A percentile compares a stretch with the other conserved stretches of the same genome.
Conservation (phyloP, 768 basidiomycete genomes). For the Leccinum subgranulosum region DNA sequence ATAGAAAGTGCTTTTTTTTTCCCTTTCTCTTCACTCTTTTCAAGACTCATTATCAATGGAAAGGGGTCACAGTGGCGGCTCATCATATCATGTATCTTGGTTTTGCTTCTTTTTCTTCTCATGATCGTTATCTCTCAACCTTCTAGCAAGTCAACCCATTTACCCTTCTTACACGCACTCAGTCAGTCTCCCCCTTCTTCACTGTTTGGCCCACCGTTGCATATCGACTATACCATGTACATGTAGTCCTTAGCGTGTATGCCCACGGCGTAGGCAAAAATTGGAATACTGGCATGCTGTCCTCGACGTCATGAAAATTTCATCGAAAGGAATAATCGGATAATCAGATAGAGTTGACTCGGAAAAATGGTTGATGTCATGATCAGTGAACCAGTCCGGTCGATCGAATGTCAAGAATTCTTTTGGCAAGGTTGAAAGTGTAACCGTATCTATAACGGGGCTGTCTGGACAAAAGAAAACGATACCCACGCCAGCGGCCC, state of each 20-base stretch:
- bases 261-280: not conserved
- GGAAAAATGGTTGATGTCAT: not conserved
- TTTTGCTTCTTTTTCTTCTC: slow-evolving; percentile 5
- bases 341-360: not conserved
- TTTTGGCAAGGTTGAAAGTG: not conserved
- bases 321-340: not conserved
- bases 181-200: not conserved
- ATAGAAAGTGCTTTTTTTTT: slow-evolving; percentile 19
- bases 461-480: not conserved
- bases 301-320: not conserved
- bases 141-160: slow-evolving; percentile 1
- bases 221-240: not conserved
- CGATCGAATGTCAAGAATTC: not conserved
- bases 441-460: not conserved
- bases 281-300: not conserved
- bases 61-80: not conserved
- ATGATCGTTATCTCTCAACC: slow-evolving; percentile 11
- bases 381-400: not conserved
- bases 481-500: not conserved
- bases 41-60: slow-evolving; percentile 13
- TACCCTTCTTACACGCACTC: not conserved
- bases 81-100: slow-evolving; percentile 10
- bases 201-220: not conserved
- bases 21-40: not conserved
- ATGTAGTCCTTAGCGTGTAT: not conserved